Base-by-base conservation (phyloP, 768 basidiomycete genomes). In the Kwoniella shandongensis region DNA sequence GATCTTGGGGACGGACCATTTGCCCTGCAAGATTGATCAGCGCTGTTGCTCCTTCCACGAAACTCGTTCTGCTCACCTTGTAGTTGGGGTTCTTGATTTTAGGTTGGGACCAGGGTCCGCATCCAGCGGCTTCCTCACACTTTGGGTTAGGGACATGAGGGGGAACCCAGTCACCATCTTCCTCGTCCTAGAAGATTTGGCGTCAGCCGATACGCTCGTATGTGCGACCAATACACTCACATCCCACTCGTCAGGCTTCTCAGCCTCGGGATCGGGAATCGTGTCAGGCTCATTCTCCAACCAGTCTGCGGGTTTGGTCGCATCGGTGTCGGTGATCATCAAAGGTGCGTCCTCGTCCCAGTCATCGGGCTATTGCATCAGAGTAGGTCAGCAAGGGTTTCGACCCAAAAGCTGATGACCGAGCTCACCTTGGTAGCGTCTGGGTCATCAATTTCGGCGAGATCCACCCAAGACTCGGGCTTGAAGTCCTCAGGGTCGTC, bases 241-340 rank as follows among this genome's bases (percentile, higher is more conserved):
- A 70, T 96, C 92, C 96, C 96, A 99, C 78, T 99, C 96, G 75
- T 99, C 96, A 5, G 96, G 96, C 81, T 96, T 97, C 78, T 86
- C 84, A 13, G 79, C 80, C n/a, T 78, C 77, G 59, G 96, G 94
- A 73, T 99, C 96, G 45, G 91, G 84, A 68, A 96, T 83, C 45
- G 79, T 81, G 54, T 81, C 77, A 6, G 87, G 84, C 74, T 97
- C 96, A 54, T 96, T 79, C 60, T 89, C 91, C 56, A 99, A 85
- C 96, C 96, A 99, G 68, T 89, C 93, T 59, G 88, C 91, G 29
- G 96, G 96, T 80, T 89, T 93, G 59, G 78, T 81, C 4, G 91
- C 93, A 11, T 90, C 87, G 68, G 85, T 85, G 66, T 99, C 96
- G 51, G 80, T 79, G 68, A 99, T 88, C 75, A 93, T 88, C 68